Percentiles rank a stretch among this genome's conserved stretches.
Evolutionary conservation across 306 rosid species (phyloP).

Genomic region (Inga laurina): DNA sequence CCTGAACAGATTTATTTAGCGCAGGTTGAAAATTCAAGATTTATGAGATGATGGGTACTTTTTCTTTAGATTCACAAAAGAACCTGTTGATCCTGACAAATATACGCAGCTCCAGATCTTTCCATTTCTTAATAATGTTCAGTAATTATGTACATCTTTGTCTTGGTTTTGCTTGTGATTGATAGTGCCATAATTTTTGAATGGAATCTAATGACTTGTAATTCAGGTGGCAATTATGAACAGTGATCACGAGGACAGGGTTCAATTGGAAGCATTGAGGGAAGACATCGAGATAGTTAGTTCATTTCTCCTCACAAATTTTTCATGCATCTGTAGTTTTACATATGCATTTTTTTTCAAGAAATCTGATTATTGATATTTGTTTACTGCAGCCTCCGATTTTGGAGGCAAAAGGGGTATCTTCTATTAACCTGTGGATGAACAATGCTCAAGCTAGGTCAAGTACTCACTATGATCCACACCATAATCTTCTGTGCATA

Average conservation of each 20-base stretch:
- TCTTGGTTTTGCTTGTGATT: conserved; percentile 18
- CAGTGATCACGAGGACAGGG: conserved; percentile 56
- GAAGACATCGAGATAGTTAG: conserved; percentile 68
- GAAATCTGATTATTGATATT: conserved; percentile 25
- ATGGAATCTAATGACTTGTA: conserved; percentile 28
- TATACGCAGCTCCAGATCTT: neutral
- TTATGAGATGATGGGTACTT: conserved; percentile 16
- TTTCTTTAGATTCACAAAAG: conserved; percentile 26
- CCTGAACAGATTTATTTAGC: conserved; percentile 84
- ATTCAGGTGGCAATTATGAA: conserved; percentile 78
- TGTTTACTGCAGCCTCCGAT: conserved; percentile 63
- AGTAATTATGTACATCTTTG: neutral
- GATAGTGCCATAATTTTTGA: conserved; percentile 2
- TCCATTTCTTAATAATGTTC: conserved; percentile 13
- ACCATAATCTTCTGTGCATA: conserved; percentile 84
- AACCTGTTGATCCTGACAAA: neutral
- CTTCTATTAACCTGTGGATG: conserved; percentile 93
- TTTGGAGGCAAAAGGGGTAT: conserved; percentile 61
- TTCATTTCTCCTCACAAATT: conserved; percentile 32
- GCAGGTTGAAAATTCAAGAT: conserved; percentile 58
- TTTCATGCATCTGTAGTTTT: conserved; percentile 22
- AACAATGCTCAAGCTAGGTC: conserved; percentile 83
- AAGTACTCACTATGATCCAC: conserved; percentile 97
- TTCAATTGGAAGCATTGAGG: conserved; percentile 64
- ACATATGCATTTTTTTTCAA: conserved; percentile 9